Base-by-base conservation (phyloP, 768 basidiomycete genomes). In the Guyanaporus albipodus region DNA sequence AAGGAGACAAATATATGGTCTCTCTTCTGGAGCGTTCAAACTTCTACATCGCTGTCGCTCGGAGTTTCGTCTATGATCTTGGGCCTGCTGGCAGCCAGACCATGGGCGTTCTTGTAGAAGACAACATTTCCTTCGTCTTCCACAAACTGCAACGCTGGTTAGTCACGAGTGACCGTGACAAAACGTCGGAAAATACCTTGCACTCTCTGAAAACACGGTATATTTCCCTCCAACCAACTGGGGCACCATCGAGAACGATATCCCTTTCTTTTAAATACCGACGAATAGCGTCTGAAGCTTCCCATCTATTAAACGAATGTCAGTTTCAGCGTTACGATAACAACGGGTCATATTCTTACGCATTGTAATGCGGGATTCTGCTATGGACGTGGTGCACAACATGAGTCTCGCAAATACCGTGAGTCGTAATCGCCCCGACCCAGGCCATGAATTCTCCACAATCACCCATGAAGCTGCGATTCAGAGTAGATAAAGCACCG, bases 331-430 rank as follows among this genome's bases (percentile, higher is more conserved):
- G 1, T 0, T 18, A 23, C 24, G 17, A 17, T 33, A 22, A 31
- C 8, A 18, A 32, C 0, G 35, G 17, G n/a, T n/a, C n/a, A n/a
- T 29, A n/a, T 6, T n/a, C 78, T 58, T 60, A 84, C 71, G 89
- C 88, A 52, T 91, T 73, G 67, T 92, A 97, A 67, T 99, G 95
- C 17, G 95, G 95, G 54, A 99, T 97, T 73, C 93, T 95, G 78
- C 86, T 90, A 51, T 78, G 82, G 50, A 95, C 80, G 67, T 98
- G 95, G 69, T 98, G 95, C 19, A 82, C 70, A 46, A 96, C 85
- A 66, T 95, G 92, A 24, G 91, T 95, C 73, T 95, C 91, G 4
- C 87, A 91, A 63, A 96, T 93, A 56, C 93, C 91, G 67, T 95
- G 84, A 22, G 94, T 90, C 44, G 87, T 79, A 58, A 81, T 78